Conservation (phyloP, 495 filamentous ascomycete species). For the Penicillium flavigenum region DNA sequence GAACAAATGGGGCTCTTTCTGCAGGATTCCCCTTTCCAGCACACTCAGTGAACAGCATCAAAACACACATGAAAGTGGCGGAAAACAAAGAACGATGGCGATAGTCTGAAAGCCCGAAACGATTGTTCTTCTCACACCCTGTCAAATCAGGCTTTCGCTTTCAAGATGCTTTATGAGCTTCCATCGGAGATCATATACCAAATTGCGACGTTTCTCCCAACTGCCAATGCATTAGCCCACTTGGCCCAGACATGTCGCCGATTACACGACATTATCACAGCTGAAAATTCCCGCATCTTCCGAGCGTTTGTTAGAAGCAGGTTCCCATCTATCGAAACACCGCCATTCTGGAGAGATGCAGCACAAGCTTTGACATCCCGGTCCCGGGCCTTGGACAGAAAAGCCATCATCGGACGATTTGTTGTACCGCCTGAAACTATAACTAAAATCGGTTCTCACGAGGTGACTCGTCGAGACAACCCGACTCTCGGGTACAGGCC, state of each 20-base stretch:
- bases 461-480: constrained; percentile 37
- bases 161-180: constrained; percentile 49
- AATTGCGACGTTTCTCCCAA: constrained; percentile 53
- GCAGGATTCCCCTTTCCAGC: background rate
- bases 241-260: constrained; percentile 52
- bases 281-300: constrained; percentile 57
- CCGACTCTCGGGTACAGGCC: constrained; percentile 67
- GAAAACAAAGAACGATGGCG: background rate
- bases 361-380: constrained; percentile 57
- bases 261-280: constrained; percentile 49
- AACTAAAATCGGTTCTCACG: constrained; percentile 30
- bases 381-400: constrained; percentile 58
- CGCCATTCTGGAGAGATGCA: constrained; percentile 52
- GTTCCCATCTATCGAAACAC: constrained; percentile 48
- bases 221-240: constrained; percentile 45
- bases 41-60: background rate
- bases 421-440: constrained; percentile 43
- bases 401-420: constrained; percentile 56
- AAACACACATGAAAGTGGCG: background rate
- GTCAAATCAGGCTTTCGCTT: background rate
- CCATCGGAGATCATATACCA: constrained; percentile 62
- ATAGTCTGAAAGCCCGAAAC: background rate
- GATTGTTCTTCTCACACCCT: background rate
- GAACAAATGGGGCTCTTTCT: background rate
- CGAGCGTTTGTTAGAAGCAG: constrained; percentile 51